A percentile compares a stretch with the other conserved stretches of the same genome.
These are phyloP conservation scores for Xanthoconium stramineum DNA, from an alignment of 768 basidiomycete genomes.

Conservation along the genomic window DNA sequence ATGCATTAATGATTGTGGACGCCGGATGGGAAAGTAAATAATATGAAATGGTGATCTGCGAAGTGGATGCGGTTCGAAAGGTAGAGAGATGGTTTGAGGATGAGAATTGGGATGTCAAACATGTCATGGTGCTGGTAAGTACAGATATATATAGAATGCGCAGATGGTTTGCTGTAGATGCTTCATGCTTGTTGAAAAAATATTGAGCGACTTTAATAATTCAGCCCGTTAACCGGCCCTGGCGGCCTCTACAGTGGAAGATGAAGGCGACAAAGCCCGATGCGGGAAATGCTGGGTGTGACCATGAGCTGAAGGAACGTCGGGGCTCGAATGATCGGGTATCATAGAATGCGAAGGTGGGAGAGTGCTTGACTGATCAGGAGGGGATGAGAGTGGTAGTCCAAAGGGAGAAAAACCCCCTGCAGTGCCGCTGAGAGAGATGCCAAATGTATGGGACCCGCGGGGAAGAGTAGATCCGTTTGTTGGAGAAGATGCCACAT, in stretches of 20 bases:
- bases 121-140: conserved; percentile 36
- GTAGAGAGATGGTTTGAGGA: conserved; percentile 17
- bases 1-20: conserved; percentile 32
- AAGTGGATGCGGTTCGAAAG: conserved; percentile 29
- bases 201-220: conserved; percentile 38
- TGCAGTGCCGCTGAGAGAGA: conserved; percentile 28
- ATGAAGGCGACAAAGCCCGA: conserved; percentile 37
- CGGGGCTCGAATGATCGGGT: conserved; percentile 35
- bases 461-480: conserved; percentile 29
- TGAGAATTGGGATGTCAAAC: conserved; percentile 33
- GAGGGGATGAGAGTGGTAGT: conserved; percentile 31
- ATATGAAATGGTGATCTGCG: conserved; percentile 27
- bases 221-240: conserved; percentile 38
- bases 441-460: conserved; percentile 31
- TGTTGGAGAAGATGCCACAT: conserved; percentile 24
- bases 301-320: conserved; percentile 31
- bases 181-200: conserved; percentile 37
- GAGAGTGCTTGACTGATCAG: conserved; percentile 25
- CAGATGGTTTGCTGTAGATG: conserved; percentile 39
- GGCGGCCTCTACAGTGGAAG: conserved; percentile 38
- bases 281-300: conserved; percentile 37
- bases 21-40: conserved; percentile 25
- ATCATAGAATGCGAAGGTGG: conserved; percentile 33
- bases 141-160: conserved; percentile 40
- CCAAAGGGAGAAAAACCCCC: conserved; percentile 32